Evolutionary conservation across 108 stramenopile genomes (phyloP).

Genomic region (Bacterosira constricta): DNA sequence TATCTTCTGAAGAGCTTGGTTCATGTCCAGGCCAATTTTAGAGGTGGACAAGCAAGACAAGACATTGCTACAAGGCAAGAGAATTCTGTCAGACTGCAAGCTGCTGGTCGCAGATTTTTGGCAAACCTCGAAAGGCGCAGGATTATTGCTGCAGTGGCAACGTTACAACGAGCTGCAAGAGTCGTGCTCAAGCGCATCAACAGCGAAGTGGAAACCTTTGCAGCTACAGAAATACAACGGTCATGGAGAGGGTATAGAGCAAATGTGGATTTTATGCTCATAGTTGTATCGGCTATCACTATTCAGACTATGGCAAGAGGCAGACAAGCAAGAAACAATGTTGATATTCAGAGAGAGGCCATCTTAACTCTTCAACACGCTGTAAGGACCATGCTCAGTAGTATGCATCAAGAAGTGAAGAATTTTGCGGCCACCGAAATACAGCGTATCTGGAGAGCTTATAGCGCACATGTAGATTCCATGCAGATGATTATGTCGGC

Average conservation of each 20-base stretch:
- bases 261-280: constrained; percentile 38
- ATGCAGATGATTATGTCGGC: constrained; percentile 28
- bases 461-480: constrained; percentile 16
- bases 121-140: background rate
- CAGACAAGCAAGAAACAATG: background rate
- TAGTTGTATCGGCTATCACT: constrained; percentile 38
- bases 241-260: constrained; percentile 68
- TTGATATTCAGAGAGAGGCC: background rate
- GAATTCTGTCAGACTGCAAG: background rate
- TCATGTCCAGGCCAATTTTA: constrained; percentile 20
- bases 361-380: too few species aligned
- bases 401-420: too few species aligned
- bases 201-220: constrained; percentile 23
- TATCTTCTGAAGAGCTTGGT: constrained; percentile 1
- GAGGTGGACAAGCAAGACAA: constrained; percentile 14
- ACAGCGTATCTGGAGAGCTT: constrained; percentile 45
- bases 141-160: background rate
- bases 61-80: background rate
- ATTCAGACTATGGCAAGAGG: constrained; percentile 49
- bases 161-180: background rate
- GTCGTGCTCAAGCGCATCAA: background rate
- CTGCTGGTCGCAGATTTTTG: constrained; percentile 11
- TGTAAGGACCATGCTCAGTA: too few species aligned
- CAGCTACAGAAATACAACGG: constrained; percentile 73
- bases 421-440: constrained; percentile 35